A percentile compares a stretch with the other conserved stretches of the same genome.
Conservation (phyloP, 805 yeast genomes). For the Lipomyces yamadae region DNA sequence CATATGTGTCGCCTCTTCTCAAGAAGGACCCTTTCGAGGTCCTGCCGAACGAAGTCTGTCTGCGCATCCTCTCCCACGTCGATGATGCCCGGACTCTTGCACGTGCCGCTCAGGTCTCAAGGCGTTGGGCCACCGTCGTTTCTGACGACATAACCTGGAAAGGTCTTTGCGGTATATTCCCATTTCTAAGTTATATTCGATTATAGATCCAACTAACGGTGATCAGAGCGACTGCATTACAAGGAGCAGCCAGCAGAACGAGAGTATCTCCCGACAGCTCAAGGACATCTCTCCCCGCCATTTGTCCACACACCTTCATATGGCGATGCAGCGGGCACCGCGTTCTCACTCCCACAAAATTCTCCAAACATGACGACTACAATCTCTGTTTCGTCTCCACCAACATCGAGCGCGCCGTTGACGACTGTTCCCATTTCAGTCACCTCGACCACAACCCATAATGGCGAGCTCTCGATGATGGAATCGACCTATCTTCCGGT, state of each 20-base stretch:
- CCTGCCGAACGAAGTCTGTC: constrained; percentile 79
- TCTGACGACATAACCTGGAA: constrained; percentile 53
- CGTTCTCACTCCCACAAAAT: constrained; percentile 2
- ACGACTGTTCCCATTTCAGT: constrained; percentile 17
- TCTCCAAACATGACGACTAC: not conserved
- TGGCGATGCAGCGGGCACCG: not conserved
- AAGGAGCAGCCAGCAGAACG: not conserved
- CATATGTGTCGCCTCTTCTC: constrained; percentile 47
- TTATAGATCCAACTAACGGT: not conserved
- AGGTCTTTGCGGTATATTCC: constrained; percentile 46
- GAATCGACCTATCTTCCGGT: constrained; percentile 46
- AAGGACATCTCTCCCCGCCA: not conserved
- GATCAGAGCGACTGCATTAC: constrained; percentile 18
- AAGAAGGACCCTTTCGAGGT: constrained; percentile 51
- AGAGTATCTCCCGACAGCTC: not conserved
- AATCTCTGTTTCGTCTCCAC: constrained; percentile 24
- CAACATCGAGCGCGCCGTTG: constrained; percentile 20
- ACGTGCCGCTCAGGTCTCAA: constrained; percentile 89
- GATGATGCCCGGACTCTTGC: constrained; percentile 85
- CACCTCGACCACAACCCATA: constrained; percentile 20
- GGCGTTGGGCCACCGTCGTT: constrained; percentile 64
- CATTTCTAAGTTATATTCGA: not conserved
- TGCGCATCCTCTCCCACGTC: constrained; percentile 80
- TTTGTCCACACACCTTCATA: not conserved
- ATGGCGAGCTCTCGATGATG: constrained; percentile 28